phyloP scores from a whole-genome alignment of 1,284 basidiomycete species.

The Trametes sp. region DNA sequence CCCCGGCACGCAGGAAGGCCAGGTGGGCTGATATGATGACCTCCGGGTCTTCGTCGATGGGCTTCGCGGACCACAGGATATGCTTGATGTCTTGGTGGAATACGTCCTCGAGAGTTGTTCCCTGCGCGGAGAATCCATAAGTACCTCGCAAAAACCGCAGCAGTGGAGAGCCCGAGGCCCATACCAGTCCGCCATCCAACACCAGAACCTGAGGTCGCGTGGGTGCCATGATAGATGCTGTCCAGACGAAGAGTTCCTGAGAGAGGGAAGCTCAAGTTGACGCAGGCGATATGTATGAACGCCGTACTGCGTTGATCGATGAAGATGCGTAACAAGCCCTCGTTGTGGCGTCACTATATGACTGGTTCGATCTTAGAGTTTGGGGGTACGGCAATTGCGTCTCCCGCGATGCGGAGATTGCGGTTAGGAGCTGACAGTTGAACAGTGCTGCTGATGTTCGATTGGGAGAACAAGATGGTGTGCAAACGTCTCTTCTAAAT shows the following conservation, averaged over 20 bases:
- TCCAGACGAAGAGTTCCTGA: background rate
- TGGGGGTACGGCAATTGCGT: no score
- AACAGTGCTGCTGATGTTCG: background rate
- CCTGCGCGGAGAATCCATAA: slow-evolving; percentile 54
- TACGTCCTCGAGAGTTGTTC: slow-evolving; percentile 71
- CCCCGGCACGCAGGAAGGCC: slow-evolving; percentile 65
- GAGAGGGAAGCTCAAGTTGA: background rate
- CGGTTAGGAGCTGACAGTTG: background rate
- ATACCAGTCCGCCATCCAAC: slow-evolving; percentile 67
- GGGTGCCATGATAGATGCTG: background rate
- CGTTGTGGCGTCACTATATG: background rate
- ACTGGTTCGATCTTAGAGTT: slow-evolving; percentile 13
- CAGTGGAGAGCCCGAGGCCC: no score
- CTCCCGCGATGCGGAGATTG: background rate
- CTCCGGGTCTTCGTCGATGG: slow-evolving; percentile 59
- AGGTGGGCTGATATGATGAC: slow-evolving; percentile 64
- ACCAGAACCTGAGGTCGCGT: slow-evolving; percentile 42
- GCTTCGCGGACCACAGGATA: slow-evolving; percentile 74
- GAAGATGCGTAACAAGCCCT: no score
- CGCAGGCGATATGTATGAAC: slow-evolving; percentile 1
- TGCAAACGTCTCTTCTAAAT: no score
- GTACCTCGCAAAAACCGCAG: no score
- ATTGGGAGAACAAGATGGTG: background rate
- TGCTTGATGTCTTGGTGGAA: slow-evolving; percentile 60
- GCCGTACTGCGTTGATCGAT: slow-evolving; percentile 15